These are phyloP conservation scores for Aspergillus coremiiformis DNA, from an alignment of 495 filamentous ascomycete species.

Conservation along the genomic window DNA sequence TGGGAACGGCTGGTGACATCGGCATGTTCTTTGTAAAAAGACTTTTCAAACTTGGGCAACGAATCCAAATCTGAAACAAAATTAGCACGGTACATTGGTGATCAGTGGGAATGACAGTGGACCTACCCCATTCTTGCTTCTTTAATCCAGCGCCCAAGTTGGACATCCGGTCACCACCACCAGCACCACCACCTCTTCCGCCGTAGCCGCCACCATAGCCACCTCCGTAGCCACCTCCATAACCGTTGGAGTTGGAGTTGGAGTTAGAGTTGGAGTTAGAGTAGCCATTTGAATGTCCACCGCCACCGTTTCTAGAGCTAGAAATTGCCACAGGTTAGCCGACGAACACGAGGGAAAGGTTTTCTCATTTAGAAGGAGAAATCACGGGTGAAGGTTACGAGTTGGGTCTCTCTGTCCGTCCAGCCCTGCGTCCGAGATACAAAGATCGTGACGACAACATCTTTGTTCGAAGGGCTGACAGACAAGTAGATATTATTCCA, in stretches of 20 bases:
- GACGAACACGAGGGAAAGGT: too few relatives aligned
- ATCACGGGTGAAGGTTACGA: neutral
- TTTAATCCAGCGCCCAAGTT: conserved; percentile 80
- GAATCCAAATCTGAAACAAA: conserved; percentile 55
- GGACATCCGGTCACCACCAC: conserved; percentile 86
- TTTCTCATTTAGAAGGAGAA: neutral
- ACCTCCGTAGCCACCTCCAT: conserved; percentile 48
- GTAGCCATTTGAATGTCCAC: conserved; percentile 48
- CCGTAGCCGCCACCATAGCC: conserved; percentile 39
- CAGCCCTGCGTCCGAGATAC: neutral
- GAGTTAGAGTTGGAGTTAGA: conserved; percentile 20
- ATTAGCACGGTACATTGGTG: conserved; percentile 19
- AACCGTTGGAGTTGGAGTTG: conserved; percentile 30
- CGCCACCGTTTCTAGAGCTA: conserved; percentile 39
- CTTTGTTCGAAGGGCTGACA: neutral
- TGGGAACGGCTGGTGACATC: conserved; percentile 65
- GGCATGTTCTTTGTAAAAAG: conserved; percentile 93
- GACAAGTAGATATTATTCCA: neutral
- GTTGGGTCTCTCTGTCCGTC: neutral
- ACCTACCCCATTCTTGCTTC: conserved; percentile 79
- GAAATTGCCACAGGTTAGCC: too few relatives aligned
- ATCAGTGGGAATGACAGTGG: conserved; percentile 10
- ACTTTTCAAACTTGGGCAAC: conserved; percentile 96
- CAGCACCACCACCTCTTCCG: conserved; percentile 45
- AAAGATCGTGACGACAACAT: neutral